These are phyloP conservation scores for Nowakowskiella sp. DNA, from an alignment of 192 early-diverging fungal species.

Conservation along the genomic window DNA sequence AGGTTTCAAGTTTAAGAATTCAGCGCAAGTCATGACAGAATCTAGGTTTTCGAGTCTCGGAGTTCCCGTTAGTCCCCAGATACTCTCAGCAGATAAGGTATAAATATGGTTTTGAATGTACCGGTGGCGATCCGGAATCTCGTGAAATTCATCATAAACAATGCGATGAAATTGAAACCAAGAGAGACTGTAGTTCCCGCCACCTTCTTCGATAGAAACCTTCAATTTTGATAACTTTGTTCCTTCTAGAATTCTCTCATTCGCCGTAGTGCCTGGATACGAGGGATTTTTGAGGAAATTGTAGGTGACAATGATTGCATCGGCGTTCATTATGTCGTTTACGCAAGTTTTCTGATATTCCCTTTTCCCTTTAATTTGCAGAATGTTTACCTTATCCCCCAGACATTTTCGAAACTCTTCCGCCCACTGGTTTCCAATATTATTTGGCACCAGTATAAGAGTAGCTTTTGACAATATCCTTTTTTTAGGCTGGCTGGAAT, in stretches of 20 bases:
- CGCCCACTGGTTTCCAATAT: too few relatives aligned
- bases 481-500: too few relatives aligned
- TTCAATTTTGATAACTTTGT: too few relatives aligned
- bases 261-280: too few relatives aligned
- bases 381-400: slow-evolving; percentile 3
- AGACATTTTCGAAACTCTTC: slow-evolving; percentile 15
- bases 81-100: background rate
- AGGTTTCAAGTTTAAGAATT: slow-evolving; percentile 5
- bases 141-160: slow-evolving; percentile 12
- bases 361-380: slow-evolving; percentile 14
- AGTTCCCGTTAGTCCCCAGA: slow-evolving; percentile 11
- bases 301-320: slow-evolving; percentile 10
- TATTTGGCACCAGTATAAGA: slow-evolving; percentile 9
- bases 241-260: too few relatives aligned
- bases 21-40: background rate
- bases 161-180: slow-evolving; percentile 11
- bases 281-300: slow-evolving; percentile 14
- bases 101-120: background rate
- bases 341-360: background rate
- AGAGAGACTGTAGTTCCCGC: slow-evolving; percentile 3
- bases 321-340: slow-evolving; percentile 1
- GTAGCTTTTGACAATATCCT: background rate
- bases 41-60: background rate
- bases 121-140: background rate
- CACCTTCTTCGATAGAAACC: too few relatives aligned